Base-by-base conservation (phyloP, 2,329 filamentous ascomycete species). In the Tolypocladium sp. region DNA sequence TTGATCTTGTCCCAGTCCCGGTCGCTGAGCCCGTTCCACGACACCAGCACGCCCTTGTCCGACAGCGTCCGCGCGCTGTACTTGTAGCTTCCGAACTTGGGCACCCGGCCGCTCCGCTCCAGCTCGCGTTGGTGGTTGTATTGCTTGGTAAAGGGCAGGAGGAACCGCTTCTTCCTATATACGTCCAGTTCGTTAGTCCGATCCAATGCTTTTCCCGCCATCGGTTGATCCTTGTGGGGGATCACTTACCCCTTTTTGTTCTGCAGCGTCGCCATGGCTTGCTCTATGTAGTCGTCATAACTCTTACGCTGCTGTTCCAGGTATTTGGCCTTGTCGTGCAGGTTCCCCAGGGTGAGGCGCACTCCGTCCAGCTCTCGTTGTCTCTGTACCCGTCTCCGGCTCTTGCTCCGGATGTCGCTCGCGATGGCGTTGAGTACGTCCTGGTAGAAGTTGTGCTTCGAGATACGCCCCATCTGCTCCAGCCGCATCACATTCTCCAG, bases 221-320 rank as follows among this genome's bases (percentile, higher is more conserved):
- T 37, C 12, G 10, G 12, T 37, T 15, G 37, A 38, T 38, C 49
- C 20, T 5, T n/a, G 4, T 30, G 10, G 20, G 49, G 7, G 30
- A 15, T 10, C n/a, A 37, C 82, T 72, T 81, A 88, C 84, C 89
- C 92, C 76, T 97, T 97, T 74, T 97, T 96, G 76, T 90, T 96
- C 74, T 97, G 94, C 60, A 99, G 80, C 5, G 95, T 99, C 61
- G 92, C 83, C 91, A 99, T 97, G 55, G 94, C 93, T 73, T 96
- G 92, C 77, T 99, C 95, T 69, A 99, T 96, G 75, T 99, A 99
- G 76, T 99, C 92, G 71, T 99, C 96, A 77, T 99, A 99, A 64
- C 88, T 94, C 80, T 96, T 96, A 61, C 96, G 85, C 76, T 99
- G 94, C 66, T 92, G 89, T 70, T 99, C 94, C 12, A 99, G 83